These are phyloP conservation scores for Ogataea trehalophila DNA, from an alignment of 805 yeast genomes.

Conservation along the genomic window DNA sequence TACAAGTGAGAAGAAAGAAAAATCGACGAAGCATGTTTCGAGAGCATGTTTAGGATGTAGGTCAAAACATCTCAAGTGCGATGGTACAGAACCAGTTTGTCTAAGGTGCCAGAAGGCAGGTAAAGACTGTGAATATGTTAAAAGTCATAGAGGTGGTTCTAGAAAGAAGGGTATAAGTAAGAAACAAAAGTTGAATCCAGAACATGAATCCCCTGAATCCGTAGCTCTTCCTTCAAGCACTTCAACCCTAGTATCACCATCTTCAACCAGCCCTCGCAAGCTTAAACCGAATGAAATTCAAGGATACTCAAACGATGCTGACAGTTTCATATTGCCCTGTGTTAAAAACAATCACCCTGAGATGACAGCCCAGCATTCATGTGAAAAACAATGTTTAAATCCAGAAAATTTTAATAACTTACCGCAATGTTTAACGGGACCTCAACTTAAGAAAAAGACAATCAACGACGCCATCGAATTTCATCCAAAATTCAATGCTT, in stretches of 20 bases:
- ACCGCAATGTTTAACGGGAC: constrained; percentile 27
- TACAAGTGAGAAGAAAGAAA: constrained; percentile 3
- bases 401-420: constrained; percentile 22
- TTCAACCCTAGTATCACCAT: neutral
- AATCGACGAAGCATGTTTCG: constrained; percentile 34
- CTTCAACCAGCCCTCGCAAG: neutral
- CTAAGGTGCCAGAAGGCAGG: constrained; percentile 33
- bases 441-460: neutral
- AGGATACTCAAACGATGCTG: constrained; percentile 5
- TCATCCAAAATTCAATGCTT: constrained; percentile 29
- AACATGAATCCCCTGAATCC: neutral
- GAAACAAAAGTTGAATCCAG: constrained; percentile 13
- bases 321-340: constrained; percentile 26
- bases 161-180: constrained; percentile 43
- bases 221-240: neutral
- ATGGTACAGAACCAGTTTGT: constrained; percentile 43
- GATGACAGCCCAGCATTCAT: constrained; percentile 14
- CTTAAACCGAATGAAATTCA: neutral
- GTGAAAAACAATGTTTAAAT: constrained; percentile 25
- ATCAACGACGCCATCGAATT: constrained; percentile 18
- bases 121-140: constrained; percentile 42
- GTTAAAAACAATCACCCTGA: constrained; percentile 22
- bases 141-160: constrained; percentile 51
- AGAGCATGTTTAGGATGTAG: constrained; percentile 51
- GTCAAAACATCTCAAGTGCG: constrained; percentile 46